Base-by-base conservation (phyloP, 1,284 basidiomycete genomes). In the Vanrija sp. region DNA sequence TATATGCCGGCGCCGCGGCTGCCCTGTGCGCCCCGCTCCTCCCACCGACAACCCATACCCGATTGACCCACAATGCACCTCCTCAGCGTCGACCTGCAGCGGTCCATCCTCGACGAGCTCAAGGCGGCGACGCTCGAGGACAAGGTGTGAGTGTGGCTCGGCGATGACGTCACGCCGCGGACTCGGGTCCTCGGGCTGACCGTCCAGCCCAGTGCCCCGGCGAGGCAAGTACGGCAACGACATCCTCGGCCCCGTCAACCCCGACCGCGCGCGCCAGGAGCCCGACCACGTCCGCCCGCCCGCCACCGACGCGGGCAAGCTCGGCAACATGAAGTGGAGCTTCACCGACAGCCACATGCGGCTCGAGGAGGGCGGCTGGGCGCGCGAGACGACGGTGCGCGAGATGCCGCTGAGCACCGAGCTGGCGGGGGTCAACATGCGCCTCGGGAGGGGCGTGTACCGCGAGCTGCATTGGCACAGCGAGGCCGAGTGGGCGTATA, bases 381-480 rank as follows among this genome's bases (percentile, higher is more conserved):
- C 85, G 36, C 39, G 58, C 24, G 58, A 63, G 51, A 59, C 53
- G 12, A 38, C 64, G 82, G 83, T 79, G 47, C 75, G 76, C 41
- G 77, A 79, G 3, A 80, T 87, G 81, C 85, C 85, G 3, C 77
- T 85, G 35, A 83, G 84, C 10, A 79, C 77, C 43, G 78, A 76
- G 35, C 81, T 86, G 75, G 83, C 85, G 12, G 81, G 83, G 38
- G 85, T 85, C 10, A 82, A 87, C 65, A 85, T 86, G 85, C 80
- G 85, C 20, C 73, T 87, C 19, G 80, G 85, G 66, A 72, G 81
- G 41, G 85, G 85, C 10, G 82, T 53, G n/a, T 54, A 50, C 56
- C 84, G 85, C 18, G 85, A 88, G 67, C 77, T 87, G 24, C 86
- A 87, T 64, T 87, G 86, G 85, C 85, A 88, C 67, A 81, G 78